Conservation (phyloP, 108 stramenopile genomes). For the Nannochloropsis gaditana region DNA sequence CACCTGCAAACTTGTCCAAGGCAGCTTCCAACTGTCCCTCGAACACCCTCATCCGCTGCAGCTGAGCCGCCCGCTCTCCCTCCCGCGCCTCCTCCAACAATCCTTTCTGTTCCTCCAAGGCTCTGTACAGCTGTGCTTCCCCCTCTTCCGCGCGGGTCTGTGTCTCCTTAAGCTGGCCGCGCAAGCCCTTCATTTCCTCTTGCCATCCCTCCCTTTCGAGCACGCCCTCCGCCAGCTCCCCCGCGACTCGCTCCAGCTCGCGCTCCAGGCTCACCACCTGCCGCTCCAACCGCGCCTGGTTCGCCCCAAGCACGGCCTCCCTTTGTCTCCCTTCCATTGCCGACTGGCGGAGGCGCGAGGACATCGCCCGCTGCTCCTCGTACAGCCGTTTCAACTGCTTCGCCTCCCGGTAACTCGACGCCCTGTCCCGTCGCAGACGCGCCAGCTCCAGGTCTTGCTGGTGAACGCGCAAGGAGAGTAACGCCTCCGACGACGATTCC, state of each 20-base stretch:
- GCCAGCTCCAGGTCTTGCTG: neutral
- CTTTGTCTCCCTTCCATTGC: neutral
- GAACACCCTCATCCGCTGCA: neutral
- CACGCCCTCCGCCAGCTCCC: neutral
- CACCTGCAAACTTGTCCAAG: neutral
- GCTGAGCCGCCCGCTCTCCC: neutral
- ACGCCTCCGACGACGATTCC: neutral
- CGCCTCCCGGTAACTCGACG: neutral
- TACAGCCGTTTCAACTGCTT: neutral
- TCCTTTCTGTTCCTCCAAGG: constrained; percentile 14
- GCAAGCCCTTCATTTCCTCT: neutral
- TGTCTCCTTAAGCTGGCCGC: neutral
- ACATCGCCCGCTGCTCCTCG: neutral
- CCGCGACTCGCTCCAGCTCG: neutral
- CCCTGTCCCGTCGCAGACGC: neutral
- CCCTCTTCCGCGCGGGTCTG: neutral
- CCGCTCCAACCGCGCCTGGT: neutral
- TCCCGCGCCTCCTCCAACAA: neutral
- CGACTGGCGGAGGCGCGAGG: neutral
- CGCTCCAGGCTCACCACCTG: neutral
- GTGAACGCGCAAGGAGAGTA: neutral
- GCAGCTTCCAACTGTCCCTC: neutral
- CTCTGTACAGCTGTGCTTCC: neutral
- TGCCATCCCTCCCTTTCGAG: neutral
- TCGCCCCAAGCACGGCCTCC: neutral